Evolutionary conservation across 371 early-diverging fungal genomes (phyloP).

Genomic region (Blyttiomyces sp.): DNA sequence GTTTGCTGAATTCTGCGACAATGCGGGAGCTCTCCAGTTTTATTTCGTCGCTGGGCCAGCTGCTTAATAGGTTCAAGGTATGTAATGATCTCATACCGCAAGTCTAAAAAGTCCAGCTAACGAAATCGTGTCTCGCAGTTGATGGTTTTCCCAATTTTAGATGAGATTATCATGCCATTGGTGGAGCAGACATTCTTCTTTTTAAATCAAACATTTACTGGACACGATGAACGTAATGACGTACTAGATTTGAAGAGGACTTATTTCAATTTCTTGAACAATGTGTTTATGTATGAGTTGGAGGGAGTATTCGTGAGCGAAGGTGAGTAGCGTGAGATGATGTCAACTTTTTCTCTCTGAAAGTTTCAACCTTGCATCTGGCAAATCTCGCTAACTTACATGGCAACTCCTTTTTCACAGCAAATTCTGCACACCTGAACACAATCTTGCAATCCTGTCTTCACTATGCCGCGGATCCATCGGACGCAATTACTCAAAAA

Average conservation of each 20-base stretch:
- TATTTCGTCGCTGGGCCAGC: constrained; percentile 77
- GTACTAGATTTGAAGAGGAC: constrained; percentile 74
- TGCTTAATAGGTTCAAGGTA: constrained; percentile 87
- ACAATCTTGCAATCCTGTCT: constrained; percentile 75
- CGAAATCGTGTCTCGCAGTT: neutral
- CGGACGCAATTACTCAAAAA: constrained; percentile 72
- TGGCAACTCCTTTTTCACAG: constrained; percentile 25
- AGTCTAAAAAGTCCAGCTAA: neutral
- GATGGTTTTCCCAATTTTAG: constrained; percentile 49
- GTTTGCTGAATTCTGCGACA: constrained; percentile 71
- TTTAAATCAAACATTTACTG: constrained; percentile 75
- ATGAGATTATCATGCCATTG: constrained; percentile 76
- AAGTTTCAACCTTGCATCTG: no score
- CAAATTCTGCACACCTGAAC: constrained; percentile 65
- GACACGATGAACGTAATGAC: constrained; percentile 84
- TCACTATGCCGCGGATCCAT: constrained; percentile 70
- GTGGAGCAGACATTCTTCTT: constrained; percentile 80
- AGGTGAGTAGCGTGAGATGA: constrained; percentile 36
- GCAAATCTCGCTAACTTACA: no score
- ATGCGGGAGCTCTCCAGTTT: constrained; percentile 82
- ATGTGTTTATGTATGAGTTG: constrained; percentile 78
- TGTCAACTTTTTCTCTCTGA: neutral
- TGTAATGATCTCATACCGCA: constrained; percentile 1
- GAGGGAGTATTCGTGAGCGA: constrained; percentile 74
- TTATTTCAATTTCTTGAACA: constrained; percentile 76